Base-by-base conservation (phyloP, 2,329 filamentous ascomycete species). In the Calycina marina region DNA sequence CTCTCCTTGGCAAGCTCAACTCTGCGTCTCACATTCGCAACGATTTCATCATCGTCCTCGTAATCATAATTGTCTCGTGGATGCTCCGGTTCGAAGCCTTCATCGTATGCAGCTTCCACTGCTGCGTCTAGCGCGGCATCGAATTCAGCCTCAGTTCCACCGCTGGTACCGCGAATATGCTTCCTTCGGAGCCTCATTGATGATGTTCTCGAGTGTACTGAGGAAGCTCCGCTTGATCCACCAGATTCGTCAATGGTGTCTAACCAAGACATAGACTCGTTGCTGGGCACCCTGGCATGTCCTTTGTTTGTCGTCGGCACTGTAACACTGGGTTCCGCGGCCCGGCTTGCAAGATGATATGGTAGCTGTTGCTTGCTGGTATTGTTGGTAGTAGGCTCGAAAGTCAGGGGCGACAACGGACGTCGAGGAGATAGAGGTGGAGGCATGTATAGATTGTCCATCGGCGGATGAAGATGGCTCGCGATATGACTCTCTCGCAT, bases 81-180 rank as follows among this genome's bases (percentile, higher is more conserved):
- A 5, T 64, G 55, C 12, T 65, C 64, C 4, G 80, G 80, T 50
- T 93, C 85, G 41, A 84, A 81, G 1, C 82, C 82, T 40, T 94
- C 85, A 52, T 93, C 80, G 53, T 96, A 98, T 4, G 88, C 90
- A 31, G 88, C 88, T 55, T 96, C 90, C 6, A 96, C 86, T 10
- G 90, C 90, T 14, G 86, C 88, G 57, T 96, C 88, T 26, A 96
- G 65, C 4, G 90, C 90, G 6, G 84, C 85, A 56, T 94, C 86
- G 43, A 96, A 93, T 50, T 93, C 86, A 5, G 82, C 78, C 52
- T 93, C 83, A 0, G 83, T 90, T 17, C 69, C 73, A 27, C 74
- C 75, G 41, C 80, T 88, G 3, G 66, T 52, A 20, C 64, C 65
- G 30, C 78, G 72, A 32, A 83, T 69, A 42, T 80, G 77, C 48